Conservation (phyloP, 177 flowering plant genomes). For the Tripterygium wilfordii region DNA sequence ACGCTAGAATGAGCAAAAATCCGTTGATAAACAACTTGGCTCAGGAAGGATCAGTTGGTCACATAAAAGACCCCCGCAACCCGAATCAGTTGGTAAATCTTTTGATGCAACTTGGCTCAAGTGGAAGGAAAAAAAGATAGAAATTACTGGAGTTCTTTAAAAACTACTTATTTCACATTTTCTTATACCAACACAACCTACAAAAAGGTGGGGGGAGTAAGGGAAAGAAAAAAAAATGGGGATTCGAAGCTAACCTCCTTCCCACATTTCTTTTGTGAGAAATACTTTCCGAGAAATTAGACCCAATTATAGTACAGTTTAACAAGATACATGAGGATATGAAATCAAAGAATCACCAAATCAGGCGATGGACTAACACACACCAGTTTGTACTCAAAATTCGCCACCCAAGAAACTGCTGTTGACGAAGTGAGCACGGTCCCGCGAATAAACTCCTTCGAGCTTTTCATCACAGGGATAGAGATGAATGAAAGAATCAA, state of each 20-base stretch:
- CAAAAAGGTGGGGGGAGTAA: constrained; percentile 13
- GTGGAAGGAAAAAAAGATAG: too few relatives aligned
- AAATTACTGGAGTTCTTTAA: background rate
- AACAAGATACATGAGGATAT: constrained; percentile 36
- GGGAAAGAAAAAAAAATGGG: too few relatives aligned
- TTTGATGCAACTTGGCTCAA: too few relatives aligned
- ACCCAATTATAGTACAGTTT: constrained; percentile 34
- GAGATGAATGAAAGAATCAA: constrained; percentile 14
- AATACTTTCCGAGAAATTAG: constrained; percentile 16
- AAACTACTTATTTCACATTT: constrained; percentile 13
- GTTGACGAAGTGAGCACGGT: constrained; percentile 15
- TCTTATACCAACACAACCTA: constrained; percentile 15
- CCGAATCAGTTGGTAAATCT: too few relatives aligned
- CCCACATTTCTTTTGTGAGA: constrained; percentile 11
- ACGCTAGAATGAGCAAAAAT: too few relatives aligned
- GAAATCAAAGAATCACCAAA: constrained; percentile 45
- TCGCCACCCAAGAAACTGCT: constrained; percentile 12
- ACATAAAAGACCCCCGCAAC: too few relatives aligned
- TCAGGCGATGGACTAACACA: constrained; percentile 18
- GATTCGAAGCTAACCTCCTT: constrained; percentile 8
- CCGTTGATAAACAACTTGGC: too few relatives aligned
- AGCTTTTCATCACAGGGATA: too few relatives aligned
- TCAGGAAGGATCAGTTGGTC: too few relatives aligned
- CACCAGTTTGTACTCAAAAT: constrained; percentile 13
- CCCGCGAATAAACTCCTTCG: constrained; percentile 17